Evolutionary conservation across 345 rosid species (phyloP).

Genomic region (Acer campestre): DNA sequence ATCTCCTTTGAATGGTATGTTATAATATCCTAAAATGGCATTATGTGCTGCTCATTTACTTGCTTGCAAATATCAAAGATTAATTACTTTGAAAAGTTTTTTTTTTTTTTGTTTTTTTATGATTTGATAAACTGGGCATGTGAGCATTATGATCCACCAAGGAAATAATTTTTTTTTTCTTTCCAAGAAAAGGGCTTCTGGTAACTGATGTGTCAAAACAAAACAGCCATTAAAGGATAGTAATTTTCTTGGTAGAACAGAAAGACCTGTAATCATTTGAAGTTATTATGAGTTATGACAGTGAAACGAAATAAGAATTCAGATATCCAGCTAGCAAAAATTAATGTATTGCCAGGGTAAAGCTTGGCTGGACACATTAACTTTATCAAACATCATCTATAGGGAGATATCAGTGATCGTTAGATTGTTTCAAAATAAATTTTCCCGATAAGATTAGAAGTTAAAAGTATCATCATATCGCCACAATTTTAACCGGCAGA

Average conservation of each 20-base stretch:
- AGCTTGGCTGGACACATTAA: too few species aligned
- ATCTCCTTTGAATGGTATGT: slow-evolving; percentile 2
- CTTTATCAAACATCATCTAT: too few species aligned
- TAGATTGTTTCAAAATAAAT: too few species aligned
- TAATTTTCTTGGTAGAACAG: background rate
- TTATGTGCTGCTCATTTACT: background rate
- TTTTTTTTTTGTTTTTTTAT: background rate
- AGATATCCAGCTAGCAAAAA: too few species aligned
- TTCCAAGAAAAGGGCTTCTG: background rate
- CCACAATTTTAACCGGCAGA: background rate
- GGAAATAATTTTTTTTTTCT: background rate
- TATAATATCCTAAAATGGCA: background rate
- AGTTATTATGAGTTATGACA: background rate
- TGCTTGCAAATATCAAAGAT: background rate
- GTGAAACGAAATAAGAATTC: too few species aligned
- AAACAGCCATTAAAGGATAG: background rate
- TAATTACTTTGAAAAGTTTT: background rate
- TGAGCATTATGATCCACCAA: background rate
- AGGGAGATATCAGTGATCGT: too few species aligned
- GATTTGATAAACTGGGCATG: background rate
- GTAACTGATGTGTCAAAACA: background rate
- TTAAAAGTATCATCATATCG: background rate
- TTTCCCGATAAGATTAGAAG: too few species aligned
- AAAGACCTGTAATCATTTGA: background rate
- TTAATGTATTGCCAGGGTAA: too few species aligned